phyloP scores from a whole-genome alignment of 1,139 yeast species.

The Blastobotrys malaysiensis region DNA sequence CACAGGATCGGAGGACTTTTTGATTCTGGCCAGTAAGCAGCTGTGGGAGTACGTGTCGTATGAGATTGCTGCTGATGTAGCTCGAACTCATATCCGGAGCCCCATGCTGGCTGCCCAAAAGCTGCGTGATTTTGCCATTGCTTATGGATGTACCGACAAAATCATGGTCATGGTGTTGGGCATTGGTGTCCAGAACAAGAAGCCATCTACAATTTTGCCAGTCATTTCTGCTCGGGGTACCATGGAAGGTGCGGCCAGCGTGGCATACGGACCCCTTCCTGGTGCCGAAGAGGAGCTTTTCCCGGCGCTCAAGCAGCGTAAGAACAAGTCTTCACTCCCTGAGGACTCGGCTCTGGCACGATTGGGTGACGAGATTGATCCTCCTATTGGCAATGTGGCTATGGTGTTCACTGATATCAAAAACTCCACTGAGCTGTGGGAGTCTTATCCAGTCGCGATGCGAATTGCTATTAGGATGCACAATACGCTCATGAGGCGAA shows the following conservation, averaged over 20 bases:
- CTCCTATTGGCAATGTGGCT: constrained; percentile 92
- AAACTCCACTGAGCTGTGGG: constrained; percentile 92
- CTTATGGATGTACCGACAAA: constrained; percentile 83
- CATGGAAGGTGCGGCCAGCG: constrained; percentile 21
- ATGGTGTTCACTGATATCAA: constrained; percentile 97
- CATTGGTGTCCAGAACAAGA: constrained; percentile 39
- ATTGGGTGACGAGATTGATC: constrained; percentile 85
- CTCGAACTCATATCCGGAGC: constrained; percentile 76
- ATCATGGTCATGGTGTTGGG: constrained; percentile 81
- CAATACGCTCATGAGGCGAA: constrained; percentile 90
- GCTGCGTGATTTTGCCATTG: constrained; percentile 86
- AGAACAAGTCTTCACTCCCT: constrained; percentile 47
- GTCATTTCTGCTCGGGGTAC: constrained; percentile 12
- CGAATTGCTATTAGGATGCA: constrained; percentile 93
- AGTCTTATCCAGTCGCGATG: constrained; percentile 88
- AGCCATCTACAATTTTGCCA: constrained; percentile 11
- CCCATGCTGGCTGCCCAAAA: constrained; percentile 93
- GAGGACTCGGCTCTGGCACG: constrained; percentile 81
- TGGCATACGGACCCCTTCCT: constrained; percentile 28
- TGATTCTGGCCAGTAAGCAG: constrained; percentile 79
- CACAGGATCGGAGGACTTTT: constrained; percentile 70
- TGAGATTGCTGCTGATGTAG: constrained; percentile 86
- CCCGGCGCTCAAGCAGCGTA: constrained; percentile 45
- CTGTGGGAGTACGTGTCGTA: constrained; percentile 81
- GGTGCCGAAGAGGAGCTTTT: constrained; percentile 44